Evolutionary conservation across 2,329 filamentous ascomycete species (phyloP).

Genomic region (Eutypa lata): DNA sequence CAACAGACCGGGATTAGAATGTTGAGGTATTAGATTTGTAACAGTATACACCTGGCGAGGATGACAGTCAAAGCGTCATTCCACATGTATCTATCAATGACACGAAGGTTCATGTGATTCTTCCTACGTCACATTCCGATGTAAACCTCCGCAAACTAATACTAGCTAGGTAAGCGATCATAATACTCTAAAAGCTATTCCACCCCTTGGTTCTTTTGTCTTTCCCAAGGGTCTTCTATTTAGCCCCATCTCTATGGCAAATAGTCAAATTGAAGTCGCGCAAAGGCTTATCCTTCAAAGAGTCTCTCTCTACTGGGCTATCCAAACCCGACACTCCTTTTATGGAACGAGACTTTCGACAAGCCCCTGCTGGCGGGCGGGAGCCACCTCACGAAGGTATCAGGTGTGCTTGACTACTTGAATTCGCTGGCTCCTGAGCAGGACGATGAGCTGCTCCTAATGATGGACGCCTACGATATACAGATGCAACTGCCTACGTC

Average conservation of each 20-base stretch:
- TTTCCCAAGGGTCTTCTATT: no score
- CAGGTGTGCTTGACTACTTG: neutral
- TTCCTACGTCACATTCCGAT: neutral
- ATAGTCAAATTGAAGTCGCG: neutral
- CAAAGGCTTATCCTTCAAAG: neutral
- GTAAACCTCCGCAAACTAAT: neutral
- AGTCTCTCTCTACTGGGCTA: neutral
- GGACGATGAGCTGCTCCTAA: slow-evolving; percentile 1
- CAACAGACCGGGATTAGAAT: no score
- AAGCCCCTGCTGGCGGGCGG: neutral
- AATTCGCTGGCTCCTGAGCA: neutral
- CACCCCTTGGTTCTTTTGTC: neutral
- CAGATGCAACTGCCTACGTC: neutral
- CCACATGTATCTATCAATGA: no score
- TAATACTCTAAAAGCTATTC: neutral
- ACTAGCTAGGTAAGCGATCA: neutral
- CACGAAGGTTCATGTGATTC: neutral
- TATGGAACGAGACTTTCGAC: neutral
- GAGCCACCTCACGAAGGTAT: neutral
- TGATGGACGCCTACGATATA: slow-evolving; percentile 1
- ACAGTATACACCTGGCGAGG: no score
- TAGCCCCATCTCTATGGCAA: neutral
- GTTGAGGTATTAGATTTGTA: no score
- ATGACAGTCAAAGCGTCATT: no score
- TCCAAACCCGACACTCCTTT: neutral